phyloP scores from a whole-genome alignment of 1,139 yeast genomes.

The Suhomyces anneliseae region DNA sequence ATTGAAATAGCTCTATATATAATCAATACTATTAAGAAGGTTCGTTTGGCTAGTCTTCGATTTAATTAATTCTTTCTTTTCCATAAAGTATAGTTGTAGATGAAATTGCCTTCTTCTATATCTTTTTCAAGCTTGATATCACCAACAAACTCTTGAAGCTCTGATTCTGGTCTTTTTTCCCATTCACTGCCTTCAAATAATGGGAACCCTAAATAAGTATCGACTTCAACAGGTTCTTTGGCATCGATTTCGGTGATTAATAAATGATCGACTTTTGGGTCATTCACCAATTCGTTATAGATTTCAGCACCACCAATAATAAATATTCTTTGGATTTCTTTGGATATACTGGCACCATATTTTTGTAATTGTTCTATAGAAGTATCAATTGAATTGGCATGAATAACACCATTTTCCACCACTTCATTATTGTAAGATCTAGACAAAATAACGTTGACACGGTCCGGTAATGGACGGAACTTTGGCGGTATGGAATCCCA shows the following conservation, averaged over 20 bases:
- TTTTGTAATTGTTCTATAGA: conserved; percentile 34
- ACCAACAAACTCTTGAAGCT: conserved; percentile 43
- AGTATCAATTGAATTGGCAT: conserved; percentile 47
- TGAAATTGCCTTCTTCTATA: conserved; percentile 49
- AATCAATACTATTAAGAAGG: not conserved
- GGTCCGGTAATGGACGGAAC: conserved; percentile 78
- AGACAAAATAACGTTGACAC: conserved; percentile 77
- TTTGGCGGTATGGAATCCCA: conserved; percentile 90
- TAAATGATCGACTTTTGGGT: conserved; percentile 51
- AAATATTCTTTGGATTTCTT: conserved; percentile 56
- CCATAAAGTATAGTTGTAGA: conserved; percentile 55
- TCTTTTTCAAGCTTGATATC: conserved; percentile 37
- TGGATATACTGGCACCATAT: conserved; percentile 12
- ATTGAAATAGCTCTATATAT: no score
- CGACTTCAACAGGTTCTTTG: conserved; percentile 50
- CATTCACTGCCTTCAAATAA: conserved; percentile 29
- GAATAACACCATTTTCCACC: conserved; percentile 32
- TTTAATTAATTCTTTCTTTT: conserved; percentile 20
- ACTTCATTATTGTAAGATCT: conserved; percentile 31
- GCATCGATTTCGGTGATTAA: conserved; percentile 69
- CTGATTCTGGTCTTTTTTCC: conserved; percentile 35
- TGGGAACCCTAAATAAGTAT: conserved; percentile 56
- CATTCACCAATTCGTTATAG: conserved; percentile 56
- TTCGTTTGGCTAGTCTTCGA: not conserved
- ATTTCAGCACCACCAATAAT: conserved; percentile 94